Evolutionary conservation across 2,329 filamentous ascomycete genomes (phyloP), one percentile per base, ranked within the genome.

Genomic region (Aspergillus aculeatinus): DNA sequence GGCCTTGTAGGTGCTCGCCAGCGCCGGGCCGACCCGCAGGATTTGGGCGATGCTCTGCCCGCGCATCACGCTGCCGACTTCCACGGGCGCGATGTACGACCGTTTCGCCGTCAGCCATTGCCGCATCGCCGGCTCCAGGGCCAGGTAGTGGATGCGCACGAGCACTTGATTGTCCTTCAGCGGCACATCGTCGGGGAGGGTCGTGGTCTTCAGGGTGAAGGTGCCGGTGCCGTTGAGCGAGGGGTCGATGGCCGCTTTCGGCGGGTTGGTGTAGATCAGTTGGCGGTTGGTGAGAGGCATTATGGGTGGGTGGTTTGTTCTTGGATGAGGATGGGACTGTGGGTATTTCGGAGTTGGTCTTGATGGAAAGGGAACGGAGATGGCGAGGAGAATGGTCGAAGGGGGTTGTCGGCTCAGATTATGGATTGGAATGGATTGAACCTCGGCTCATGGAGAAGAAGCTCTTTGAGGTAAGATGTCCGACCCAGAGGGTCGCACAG

Each of bases 101-200:
- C 84, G 78, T 42, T 77, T 76, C 53, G 80, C 80, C 62, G 77
- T 88, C 21, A 92, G 75, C 87, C 87, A 91, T 60, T 85, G 85
- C 67, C 89, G 83, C 88, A 91, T 91, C n/a, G 89, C 88, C 1
- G 89, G 89, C 74, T 91, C 89, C 44, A 91, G 80, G 10, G 86
- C 88, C 49, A 90, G 80, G 69, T 90, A 91, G 61, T 89, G 78
- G 2, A 77, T 77, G 60, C 81, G 77, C 59, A 82, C 79, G 60
- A 91, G 80, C 58, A 91, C 79, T 70, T 91, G 77, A 65, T 87
- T 87, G 79, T 72, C 62, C 39, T 19, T 44, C 14, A 44, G 16
- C 10, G 73, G 72, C 14, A 75, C 66, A 67, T 71, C 60, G 51
- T 68, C 66, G 21, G 68, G 61, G 53, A 67, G 63, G 51, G 68